Evolutionary conservation across 1,284 basidiomycete genomes (phyloP).

Genomic region (Cryptococcus maquisensis): DNA sequence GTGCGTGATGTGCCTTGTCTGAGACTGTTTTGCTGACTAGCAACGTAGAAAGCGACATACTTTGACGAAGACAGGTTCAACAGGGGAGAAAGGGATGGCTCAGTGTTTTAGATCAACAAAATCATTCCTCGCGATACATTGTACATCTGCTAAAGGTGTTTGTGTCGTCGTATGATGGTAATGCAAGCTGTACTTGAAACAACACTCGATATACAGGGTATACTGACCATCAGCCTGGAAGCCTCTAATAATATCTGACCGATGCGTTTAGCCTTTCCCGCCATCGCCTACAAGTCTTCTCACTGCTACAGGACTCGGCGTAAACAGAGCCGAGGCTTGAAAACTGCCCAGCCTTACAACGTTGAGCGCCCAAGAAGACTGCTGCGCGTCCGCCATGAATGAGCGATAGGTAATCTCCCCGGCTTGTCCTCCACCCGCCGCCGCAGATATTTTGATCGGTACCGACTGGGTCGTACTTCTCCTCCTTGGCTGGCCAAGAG

Average conservation of each 20-base stretch:
- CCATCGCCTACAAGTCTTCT: slow-evolving; percentile 2
- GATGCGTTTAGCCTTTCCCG: not conserved
- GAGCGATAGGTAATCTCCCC: not conserved
- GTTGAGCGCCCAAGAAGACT: slow-evolving; percentile 22
- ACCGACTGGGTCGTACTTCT: not conserved
- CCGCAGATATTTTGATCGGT: slow-evolving; percentile 4
- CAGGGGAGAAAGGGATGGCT: slow-evolving; percentile 42
- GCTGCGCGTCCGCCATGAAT: not conserved
- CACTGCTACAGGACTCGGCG: slow-evolving; percentile 33
- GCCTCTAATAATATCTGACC: not conserved
- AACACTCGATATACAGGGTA: not conserved
- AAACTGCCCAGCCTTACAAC: slow-evolving; percentile 31
- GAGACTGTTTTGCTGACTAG: not conserved
- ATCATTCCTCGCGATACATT: too few relatives aligned
- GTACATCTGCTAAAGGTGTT: not conserved
- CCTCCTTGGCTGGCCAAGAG: not conserved
- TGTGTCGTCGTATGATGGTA: not conserved
- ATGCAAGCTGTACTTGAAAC: not conserved
- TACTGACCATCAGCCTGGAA: not conserved
- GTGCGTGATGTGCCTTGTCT: slow-evolving; percentile 29
- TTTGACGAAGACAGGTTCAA: slow-evolving; percentile 64
- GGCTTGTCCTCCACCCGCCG: not conserved
- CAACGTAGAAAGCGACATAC: slow-evolving; percentile 61
- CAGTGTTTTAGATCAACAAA: slow-evolving; percentile 2
- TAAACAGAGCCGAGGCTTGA: slow-evolving; percentile 33